Percentiles rank a stretch among this genome's conserved stretches.
Conservation (phyloP, 108 stramenopile species). For the Nannochloropsis salina region DNA sequence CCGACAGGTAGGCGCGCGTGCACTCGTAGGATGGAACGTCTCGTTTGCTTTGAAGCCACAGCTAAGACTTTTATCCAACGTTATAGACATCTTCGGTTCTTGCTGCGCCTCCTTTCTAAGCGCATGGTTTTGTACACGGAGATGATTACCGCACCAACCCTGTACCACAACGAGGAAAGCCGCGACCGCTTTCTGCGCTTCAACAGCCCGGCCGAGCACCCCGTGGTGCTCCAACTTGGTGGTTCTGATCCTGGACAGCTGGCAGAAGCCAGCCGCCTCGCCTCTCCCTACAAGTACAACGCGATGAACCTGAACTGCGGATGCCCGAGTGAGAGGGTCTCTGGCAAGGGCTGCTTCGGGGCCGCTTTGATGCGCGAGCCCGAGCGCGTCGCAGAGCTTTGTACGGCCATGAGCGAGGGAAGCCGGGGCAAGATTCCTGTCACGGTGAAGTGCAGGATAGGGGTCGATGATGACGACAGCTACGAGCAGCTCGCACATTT, state of each 20-base stretch:
- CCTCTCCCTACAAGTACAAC: constrained; percentile 61
- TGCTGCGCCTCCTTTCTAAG: constrained; percentile 60
- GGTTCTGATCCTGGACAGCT: constrained; percentile 79
- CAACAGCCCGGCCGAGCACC: constrained; percentile 30
- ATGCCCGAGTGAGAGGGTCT: constrained; percentile 92
- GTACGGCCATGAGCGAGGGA: constrained; percentile 66
- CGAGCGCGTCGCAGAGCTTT: constrained; percentile 68
- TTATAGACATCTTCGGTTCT: neutral
- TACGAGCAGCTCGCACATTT: constrained; percentile 74
- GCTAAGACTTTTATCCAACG: too few species aligned
- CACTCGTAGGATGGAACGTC: neutral
- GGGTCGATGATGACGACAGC: constrained; percentile 69
- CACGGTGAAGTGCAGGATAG: constrained; percentile 94
- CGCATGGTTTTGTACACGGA: constrained; percentile 80
- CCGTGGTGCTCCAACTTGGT: constrained; percentile 85
- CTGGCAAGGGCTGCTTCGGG: constrained; percentile 91
- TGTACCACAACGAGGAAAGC: constrained; percentile 45
- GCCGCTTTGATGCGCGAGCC: constrained; percentile 94
- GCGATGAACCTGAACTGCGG: constrained; percentile 97
- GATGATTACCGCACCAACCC: constrained; percentile 92
- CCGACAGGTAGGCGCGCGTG: constrained; percentile 78
- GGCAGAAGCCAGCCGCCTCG: constrained; percentile 59
- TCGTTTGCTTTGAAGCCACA: too few species aligned
- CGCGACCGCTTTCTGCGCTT: neutral
- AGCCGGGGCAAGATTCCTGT: constrained; percentile 63